phyloP scores from a whole-genome alignment of 163 green algal species.

The Coccomyxa subellipsoidea region DNA sequence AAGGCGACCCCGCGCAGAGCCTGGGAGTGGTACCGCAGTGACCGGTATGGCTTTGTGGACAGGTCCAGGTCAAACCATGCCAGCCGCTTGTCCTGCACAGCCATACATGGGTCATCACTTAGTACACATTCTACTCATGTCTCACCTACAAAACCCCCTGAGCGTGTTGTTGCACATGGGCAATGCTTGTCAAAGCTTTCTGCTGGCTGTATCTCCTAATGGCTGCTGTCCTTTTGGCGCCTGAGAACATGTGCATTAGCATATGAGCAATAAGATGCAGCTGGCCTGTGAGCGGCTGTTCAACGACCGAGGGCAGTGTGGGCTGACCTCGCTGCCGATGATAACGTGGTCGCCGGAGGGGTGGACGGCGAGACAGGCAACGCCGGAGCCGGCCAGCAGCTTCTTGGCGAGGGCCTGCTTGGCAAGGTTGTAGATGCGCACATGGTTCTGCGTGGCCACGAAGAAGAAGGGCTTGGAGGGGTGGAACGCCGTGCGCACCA shows the following conservation, averaged over 20 bases:
- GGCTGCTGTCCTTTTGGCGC: too few relatives aligned
- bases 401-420: slow-evolving; percentile 88
- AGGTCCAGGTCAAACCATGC: slow-evolving; percentile 95
- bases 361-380: slow-evolving; percentile 84
- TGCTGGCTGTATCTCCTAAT: too few relatives aligned
- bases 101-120: neutral
- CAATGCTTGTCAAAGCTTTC: too few relatives aligned
- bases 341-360: slow-evolving; percentile 92
- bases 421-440: slow-evolving; percentile 88
- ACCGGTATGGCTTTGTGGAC: slow-evolving; percentile 87
- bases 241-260: too few relatives aligned
- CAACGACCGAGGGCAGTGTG: neutral
- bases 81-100: slow-evolving; percentile 41
- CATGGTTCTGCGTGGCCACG: slow-evolving; percentile 82
- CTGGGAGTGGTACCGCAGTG: slow-evolving; percentile 76
- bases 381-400: slow-evolving; percentile 70
- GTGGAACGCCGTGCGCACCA: slow-evolving; percentile 86
- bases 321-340: slow-evolving; percentile 71
- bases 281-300: too few relatives aligned
- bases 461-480: slow-evolving; percentile 93
- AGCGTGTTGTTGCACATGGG: too few relatives aligned
- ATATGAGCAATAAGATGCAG: too few relatives aligned
- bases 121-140: too few relatives aligned
- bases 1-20: slow-evolving; percentile 74
- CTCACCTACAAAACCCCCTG: too few relatives aligned